phyloP scores from a whole-genome alignment of 805 yeast genomes.

The Maudiozyma saulgeensis region DNA sequence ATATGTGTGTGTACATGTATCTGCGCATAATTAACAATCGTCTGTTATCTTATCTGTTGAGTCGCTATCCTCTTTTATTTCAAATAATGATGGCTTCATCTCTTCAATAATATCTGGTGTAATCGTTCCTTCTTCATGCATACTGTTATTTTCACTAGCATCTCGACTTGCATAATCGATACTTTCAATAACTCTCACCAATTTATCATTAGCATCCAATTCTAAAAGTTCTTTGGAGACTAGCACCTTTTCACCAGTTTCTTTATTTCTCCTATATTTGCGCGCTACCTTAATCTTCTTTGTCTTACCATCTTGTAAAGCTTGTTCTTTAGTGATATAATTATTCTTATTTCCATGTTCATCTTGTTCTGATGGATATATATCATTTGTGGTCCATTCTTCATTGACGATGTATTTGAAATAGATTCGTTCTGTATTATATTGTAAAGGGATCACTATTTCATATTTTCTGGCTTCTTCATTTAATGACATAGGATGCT shows the following conservation, averaged over 20 bases:
- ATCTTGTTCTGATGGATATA: slow-evolving; percentile 31
- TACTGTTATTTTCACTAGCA: neutral
- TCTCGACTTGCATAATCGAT: slow-evolving; percentile 1
- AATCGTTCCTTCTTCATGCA: neutral
- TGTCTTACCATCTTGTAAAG: slow-evolving; percentile 10
- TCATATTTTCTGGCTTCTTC: neutral
- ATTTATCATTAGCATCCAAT: slow-evolving; percentile 7
- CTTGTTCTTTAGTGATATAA: slow-evolving; percentile 17
- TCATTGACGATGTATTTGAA: slow-evolving; percentile 63
- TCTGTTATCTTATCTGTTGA: neutral
- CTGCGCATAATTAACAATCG: too few relatives aligned
- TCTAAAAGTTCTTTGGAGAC: slow-evolving; percentile 26
- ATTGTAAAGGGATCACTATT: neutral
- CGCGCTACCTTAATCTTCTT: slow-evolving; percentile 30
- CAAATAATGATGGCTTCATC: neutral
- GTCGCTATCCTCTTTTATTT: neutral
- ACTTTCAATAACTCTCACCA: slow-evolving; percentile 1
- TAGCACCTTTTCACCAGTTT: slow-evolving; percentile 34
- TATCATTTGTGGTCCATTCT: slow-evolving; percentile 41
- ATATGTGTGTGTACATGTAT: too few relatives aligned
- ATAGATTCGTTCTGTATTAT: slow-evolving; percentile 26
- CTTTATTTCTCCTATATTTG: slow-evolving; percentile 32
- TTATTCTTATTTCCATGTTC: slow-evolving; percentile 37
- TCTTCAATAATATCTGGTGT: neutral
- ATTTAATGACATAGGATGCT: neutral